Base-by-base conservation (phyloP, 805 yeast species). In the Schizosaccharomyces japonicus region DNA sequence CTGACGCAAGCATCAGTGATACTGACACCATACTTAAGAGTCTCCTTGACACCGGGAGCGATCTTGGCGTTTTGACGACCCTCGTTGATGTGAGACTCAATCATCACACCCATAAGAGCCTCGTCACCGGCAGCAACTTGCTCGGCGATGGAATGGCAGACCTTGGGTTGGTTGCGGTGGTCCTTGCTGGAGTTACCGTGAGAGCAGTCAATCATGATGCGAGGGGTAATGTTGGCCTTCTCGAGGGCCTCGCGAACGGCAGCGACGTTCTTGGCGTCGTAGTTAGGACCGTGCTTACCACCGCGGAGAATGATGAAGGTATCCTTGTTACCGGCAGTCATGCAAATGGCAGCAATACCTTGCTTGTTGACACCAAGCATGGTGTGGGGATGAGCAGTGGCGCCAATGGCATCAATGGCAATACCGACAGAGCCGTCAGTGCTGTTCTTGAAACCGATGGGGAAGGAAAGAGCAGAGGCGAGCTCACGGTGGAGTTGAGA, bases 1-100 rank as follows among this genome's bases (percentile, higher is more conserved):
- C 82, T 72, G 51, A 87, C 84, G 70, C 98, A 87, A 29, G 95
- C 94, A 63, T 87, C 98, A n/a, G 98, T 87, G 57, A 87, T 84
- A 28, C 94, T 80, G 52, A 84, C 81, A 52, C 98, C 98, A 65
- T 87, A 87, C 58, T 79, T 73, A 64, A 87, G 72, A 21, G 69
- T 73, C 40, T 50, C 48, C 34, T 25, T 39, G 46, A 27, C 44
- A 47, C 76, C 78, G 50, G 73, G 66, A 39, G 64, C 69, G 10
- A 62, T 59, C 50, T 87, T 85, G 51, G 84, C 84, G 58, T 80
- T 76, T 68, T 90, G 98, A 66, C 92, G 78, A 48, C 98, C 98
- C 61, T 80, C 95, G 51, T 70, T 72, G 55, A 90, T 73, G 60
- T 87, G 81, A 50, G 92, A 78, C 69, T 90, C 98, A 59, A 90